phyloP scores from a whole-genome alignment of 2,329 filamentous ascomycete genomes.

The Nakataea oryzae region DNA sequence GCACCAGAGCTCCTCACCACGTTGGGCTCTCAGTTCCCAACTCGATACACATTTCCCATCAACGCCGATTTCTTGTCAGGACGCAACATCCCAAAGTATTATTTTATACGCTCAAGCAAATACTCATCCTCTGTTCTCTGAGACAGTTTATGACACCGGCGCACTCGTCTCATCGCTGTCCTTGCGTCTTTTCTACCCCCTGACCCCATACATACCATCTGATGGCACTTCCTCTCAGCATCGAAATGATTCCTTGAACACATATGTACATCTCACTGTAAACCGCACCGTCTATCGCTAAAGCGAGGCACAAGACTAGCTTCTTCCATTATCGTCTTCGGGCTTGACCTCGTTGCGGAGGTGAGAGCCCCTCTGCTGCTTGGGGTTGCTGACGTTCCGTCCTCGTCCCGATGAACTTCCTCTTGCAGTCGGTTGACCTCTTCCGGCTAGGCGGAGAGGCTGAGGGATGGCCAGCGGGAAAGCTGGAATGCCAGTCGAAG shows the following conservation, averaged over 20 bases:
- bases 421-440: too few relatives aligned
- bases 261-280: neutral
- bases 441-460: too few relatives aligned
- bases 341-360: neutral
- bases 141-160: neutral
- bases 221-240: neutral
- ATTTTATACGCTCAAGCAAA: neutral
- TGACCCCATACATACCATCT: neutral
- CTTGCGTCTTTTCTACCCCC: neutral
- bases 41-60: too few relatives aligned
- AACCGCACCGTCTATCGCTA: neutral
- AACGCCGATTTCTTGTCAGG: too few relatives aligned
- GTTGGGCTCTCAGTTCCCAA: too few relatives aligned
- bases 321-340: neutral
- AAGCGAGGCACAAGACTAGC: neutral
- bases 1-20: too few relatives aligned
- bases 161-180: neutral
- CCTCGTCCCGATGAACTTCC: too few relatives aligned
- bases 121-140: neutral
- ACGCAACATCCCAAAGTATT: too few relatives aligned
- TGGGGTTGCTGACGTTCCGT: neutral
- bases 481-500: too few relatives aligned
- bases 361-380: neutral
- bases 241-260: neutral
- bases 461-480: too few relatives aligned